phyloP scores from a whole-genome alignment of 1,284 basidiomycete species.

The Pterula multifida region DNA sequence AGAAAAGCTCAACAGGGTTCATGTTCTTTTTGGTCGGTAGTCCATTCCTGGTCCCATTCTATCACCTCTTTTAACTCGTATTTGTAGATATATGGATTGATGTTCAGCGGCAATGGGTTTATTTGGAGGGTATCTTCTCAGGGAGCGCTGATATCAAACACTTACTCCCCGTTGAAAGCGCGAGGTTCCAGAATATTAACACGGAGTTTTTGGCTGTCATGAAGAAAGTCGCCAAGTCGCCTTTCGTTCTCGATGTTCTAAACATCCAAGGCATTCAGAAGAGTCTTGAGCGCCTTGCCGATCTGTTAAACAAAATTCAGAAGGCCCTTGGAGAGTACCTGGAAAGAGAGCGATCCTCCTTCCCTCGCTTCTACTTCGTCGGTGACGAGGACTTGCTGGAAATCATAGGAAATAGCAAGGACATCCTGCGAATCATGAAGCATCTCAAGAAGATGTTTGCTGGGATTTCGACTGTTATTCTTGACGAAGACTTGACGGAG shows the following conservation, averaged over 20 bases:
- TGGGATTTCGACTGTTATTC: constrained; percentile 79
- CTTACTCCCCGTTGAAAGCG: constrained; percentile 91
- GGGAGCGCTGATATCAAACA: constrained; percentile 98
- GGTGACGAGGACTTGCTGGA: constrained; percentile 98
- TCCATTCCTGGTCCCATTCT: neutral
- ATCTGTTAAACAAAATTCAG: constrained; percentile 95
- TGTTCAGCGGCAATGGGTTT: constrained; percentile 99
- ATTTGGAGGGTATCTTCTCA: constrained; percentile 98
- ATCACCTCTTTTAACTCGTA: constrained; percentile 9
- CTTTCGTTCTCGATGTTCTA: constrained; percentile 94
- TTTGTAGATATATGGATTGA: constrained; percentile 92
- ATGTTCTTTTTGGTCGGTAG: constrained; percentile 84
- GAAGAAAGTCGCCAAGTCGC: constrained; percentile 99
- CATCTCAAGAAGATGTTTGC: constrained; percentile 99
- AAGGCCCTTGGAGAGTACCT: constrained; percentile 99
- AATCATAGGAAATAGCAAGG: constrained; percentile 99
- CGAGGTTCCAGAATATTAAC: constrained; percentile 98
- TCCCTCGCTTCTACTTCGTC: constrained; percentile 99
- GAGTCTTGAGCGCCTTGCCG: constrained; percentile 91
- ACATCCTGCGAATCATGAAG: constrained; percentile 94
- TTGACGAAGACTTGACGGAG: constrained; percentile 84
- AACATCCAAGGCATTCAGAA: constrained; percentile 96
- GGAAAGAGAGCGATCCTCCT: constrained; percentile 92
- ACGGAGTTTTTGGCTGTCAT: constrained; percentile 96
- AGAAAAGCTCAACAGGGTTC: constrained; percentile 89